Conservation (phyloP, 2,329 filamentous ascomycete species). For the Colletotrichum lini region DNA sequence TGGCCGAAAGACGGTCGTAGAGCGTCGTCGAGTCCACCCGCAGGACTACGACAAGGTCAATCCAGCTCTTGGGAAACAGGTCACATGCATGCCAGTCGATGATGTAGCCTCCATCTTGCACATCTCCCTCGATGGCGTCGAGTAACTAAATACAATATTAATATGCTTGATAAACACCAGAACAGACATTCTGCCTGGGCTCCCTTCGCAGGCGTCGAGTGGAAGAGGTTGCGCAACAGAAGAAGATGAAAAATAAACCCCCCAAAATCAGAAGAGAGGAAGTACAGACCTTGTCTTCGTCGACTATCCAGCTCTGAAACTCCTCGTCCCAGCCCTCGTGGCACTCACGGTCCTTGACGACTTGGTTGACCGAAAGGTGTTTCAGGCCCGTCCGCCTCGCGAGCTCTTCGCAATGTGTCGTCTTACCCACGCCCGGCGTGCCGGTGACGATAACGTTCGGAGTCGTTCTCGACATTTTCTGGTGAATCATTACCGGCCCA, state of each 20-base stretch:
- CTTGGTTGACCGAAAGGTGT: constrained; percentile 89
- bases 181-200: not conserved
- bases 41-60: constrained; percentile 94
- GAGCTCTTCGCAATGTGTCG: constrained; percentile 88
- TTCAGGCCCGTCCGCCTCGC: constrained; percentile 82
- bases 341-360: constrained; percentile 90
- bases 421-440: constrained; percentile 96
- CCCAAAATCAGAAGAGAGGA: constrained; percentile 24
- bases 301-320: constrained; percentile 90
- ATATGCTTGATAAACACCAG: not conserved
- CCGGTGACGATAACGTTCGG: constrained; percentile 97
- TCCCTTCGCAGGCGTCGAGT: not conserved
- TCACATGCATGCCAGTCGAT: constrained; percentile 99
- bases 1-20: constrained; percentile 85
- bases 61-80: constrained; percentile 91
- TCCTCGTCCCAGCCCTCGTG: constrained; percentile 92
- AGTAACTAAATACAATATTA: constrained; percentile 72
- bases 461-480: constrained; percentile 56
- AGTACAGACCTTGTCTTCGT: constrained; percentile 87
- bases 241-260: not conserved
- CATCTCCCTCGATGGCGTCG: constrained; percentile 88
- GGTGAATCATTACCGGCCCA: not conserved
- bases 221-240: too few relatives aligned
- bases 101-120: constrained; percentile 84
- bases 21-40: constrained; percentile 84